Base-by-base conservation (phyloP, 495 filamentous ascomycete genomes). In the Neurospora cerealis region DNA sequence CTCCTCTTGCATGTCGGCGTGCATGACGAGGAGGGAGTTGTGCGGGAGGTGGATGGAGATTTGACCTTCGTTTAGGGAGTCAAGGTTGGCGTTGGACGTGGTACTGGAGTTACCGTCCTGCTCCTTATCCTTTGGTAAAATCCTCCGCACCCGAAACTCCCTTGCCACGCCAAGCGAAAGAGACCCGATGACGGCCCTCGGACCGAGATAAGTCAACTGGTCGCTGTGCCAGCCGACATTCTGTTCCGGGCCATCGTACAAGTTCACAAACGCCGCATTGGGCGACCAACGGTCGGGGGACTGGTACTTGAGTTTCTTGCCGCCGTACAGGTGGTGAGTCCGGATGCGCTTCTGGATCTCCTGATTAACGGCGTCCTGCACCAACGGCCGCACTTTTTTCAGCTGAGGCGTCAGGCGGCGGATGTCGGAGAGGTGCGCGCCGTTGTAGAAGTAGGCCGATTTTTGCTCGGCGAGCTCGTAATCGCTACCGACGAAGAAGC, bases 191-290 rank as follows among this genome's bases (percentile, higher is more conserved):
- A 96, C 84, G 19, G 96, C 87, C 70, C 90, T 88, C 1, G 96
- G 96, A 0, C 96, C 96, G 5, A 98, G 86, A 81, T 98, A 99
- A 4, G 96, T 98, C 11, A 97, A 83, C 74, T 97, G 93, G 76
- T 99, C 96, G 15, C 91, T 88, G 78, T 99, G 96, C 81, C 92
- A 99, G 24, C 96, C 95, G 0, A 98, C 94, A 70, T 85, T 91
- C 83, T 99, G 89, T 2, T 86, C 81, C 0, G 89, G 89, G 0
- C 95, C 94, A 74, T 89, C 83, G 78, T 99, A 99, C 82, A 93
- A 95, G 78, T 99, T 99, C 0, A 97, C 94, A 75, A 97, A 93
- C 0, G 94, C 93, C 0, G 93, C 93, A 76, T 98, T 99, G 9
- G 95, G 91, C 38, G 80, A 84, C 95, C 96, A 98, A 98, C 1